Conservation (phyloP, 257 asterid genomes). For the Salvia miltiorrhiza region DNA sequence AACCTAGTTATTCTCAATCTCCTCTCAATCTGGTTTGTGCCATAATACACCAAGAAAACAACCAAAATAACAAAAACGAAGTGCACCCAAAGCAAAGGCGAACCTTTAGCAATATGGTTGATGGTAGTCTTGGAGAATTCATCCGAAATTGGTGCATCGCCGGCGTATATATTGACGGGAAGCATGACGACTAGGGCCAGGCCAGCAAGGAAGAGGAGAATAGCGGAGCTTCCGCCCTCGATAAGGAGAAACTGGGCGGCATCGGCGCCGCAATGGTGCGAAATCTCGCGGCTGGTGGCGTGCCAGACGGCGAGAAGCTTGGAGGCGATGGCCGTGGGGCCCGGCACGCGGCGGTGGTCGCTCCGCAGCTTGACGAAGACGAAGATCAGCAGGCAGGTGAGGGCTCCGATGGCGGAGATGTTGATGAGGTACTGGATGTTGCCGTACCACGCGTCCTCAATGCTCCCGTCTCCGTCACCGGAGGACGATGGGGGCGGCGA, state of each 20-base stretch:
- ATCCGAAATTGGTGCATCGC: conserved; percentile 66
- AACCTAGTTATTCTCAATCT: conserved; percentile 76
- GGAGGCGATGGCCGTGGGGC: conserved; percentile 72
- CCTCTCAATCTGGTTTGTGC: conserved; percentile 65
- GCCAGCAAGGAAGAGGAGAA: conserved; percentile 62
- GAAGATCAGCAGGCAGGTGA: conserved; percentile 80
- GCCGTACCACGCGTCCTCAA: conserved; percentile 83
- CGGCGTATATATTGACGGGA: conserved; percentile 78
- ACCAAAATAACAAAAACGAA: conserved; percentile 76
- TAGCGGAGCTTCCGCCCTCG: conserved; percentile 86
- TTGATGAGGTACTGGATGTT: conserved; percentile 86
- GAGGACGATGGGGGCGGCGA: conserved; percentile 49
- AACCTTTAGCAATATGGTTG: conserved; percentile 77
- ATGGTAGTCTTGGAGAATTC: conserved; percentile 89
- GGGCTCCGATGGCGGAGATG: conserved; percentile 90
- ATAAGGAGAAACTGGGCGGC: conserved; percentile 90
- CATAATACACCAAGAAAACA: conserved; percentile 71
- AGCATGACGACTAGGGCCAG: conserved; percentile 62
- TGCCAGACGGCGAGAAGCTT: conserved; percentile 98
- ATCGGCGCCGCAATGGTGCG: conserved; percentile 95
- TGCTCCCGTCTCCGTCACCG: conserved; percentile 45
- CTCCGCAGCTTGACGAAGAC: conserved; percentile 88
- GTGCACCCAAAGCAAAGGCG: conserved; percentile 91
- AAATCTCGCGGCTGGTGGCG: conserved; percentile 89
- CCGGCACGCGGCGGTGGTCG: conserved; percentile 96